Base-by-base conservation (phyloP, 2,329 filamentous ascomycete species). In the Fusarium xylarioides region DNA sequence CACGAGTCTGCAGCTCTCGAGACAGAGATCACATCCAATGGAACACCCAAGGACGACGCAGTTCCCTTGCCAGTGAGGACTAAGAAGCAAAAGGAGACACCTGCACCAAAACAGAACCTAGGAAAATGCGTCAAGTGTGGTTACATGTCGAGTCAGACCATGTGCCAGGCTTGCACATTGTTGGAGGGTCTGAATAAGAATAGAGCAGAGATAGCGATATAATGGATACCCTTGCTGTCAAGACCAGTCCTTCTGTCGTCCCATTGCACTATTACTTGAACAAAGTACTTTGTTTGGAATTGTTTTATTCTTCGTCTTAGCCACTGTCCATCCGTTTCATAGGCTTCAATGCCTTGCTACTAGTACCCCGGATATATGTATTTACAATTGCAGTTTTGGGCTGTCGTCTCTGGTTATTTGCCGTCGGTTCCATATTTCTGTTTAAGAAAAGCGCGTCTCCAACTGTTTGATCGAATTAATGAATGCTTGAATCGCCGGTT, bases 111-210 rank as follows among this genome's bases (percentile, higher is more conserved):
- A 77, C 93, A 95, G 81, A 91, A 91, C 19, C 88, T 98, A 75
- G 94, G 95, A 4, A 91, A 91, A 72, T 99, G 96, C 79, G 90
- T 92, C 78, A 91, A 90, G 58, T 99, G 96, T 77, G 96, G 96
- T 19, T 99, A 98, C 80, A 93, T 99, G 82, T 97, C 96, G 5
- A 98, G 95, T 77, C 96, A 99, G 82, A 89, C 90, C 35, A 90
- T 98, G 43, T 99, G 96, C 83, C 97, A 99, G 82, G 96, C 96
- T 1, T 99, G 96, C 80, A 92, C 91, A 70, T 85, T 99, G 49
- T 88, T 99, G 6, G 95, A 98, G 76, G 94, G 93, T 0, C 82
- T 99, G 53, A 99, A 99, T 80, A 98, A 96, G 83, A 91, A 91
- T 74, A 84, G 89, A 67, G 83, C 88, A 65, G 85, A 89, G 75